Evolutionary conservation across 345 rosid genomes (phyloP).

Genomic region (Carallia brachiata): DNA sequence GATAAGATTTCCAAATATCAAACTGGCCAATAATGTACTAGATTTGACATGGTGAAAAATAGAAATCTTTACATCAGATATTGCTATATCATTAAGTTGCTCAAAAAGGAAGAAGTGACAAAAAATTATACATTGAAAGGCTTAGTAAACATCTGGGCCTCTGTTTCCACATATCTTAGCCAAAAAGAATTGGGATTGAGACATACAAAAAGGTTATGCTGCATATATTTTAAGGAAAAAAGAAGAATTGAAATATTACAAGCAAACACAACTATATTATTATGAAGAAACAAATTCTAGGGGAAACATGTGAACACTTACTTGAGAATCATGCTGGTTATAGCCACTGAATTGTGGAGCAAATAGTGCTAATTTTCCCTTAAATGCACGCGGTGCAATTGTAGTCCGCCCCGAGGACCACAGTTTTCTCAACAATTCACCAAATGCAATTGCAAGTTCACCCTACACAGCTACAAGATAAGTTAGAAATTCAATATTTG

Average conservation of each 20-base stretch:
- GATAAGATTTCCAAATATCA: too few relatives aligned
- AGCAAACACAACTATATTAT: neutral
- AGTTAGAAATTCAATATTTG: conserved; percentile 25
- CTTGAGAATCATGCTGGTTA: conserved; percentile 98
- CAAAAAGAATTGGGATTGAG: neutral
- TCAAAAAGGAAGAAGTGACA: too few relatives aligned
- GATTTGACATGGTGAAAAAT: too few relatives aligned
- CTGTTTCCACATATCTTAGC: neutral
- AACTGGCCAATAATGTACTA: too few relatives aligned
- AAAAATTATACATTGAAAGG: neutral
- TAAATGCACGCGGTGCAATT: conserved; percentile 72
- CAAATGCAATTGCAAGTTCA: conserved; percentile 86
- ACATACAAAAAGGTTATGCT: neutral
- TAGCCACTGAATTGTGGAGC: conserved; percentile 98
- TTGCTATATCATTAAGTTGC: too few relatives aligned
- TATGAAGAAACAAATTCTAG: neutral
- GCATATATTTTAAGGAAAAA: neutral
- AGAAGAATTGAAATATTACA: too few relatives aligned
- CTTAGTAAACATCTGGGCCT: neutral
- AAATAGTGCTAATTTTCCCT: conserved; percentile 78
- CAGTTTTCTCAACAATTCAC: conserved; percentile 74
- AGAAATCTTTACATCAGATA: too few relatives aligned
- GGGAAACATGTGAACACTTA: conserved; percentile 29
- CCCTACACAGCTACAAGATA: conserved; percentile 57
- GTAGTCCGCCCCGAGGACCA: conserved; percentile 72